A percentile compares a stretch with the other conserved stretches of the same genome.
These are phyloP conservation scores for Aspergillus sergii DNA, from an alignment of 2,329 filamentous ascomycete genomes.

Conservation along the genomic window DNA sequence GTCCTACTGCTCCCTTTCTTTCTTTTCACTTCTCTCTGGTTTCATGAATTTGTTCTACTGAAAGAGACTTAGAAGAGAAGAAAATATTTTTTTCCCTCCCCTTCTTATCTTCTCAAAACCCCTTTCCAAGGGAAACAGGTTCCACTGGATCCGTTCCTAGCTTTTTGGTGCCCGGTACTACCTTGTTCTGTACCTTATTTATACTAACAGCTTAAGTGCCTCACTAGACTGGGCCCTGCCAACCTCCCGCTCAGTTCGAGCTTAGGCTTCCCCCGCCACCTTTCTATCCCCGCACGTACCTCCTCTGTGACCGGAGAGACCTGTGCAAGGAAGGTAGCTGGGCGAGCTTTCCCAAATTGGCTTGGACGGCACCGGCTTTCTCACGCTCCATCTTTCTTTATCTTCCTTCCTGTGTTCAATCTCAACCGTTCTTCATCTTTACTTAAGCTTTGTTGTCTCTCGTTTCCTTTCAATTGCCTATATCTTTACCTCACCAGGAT, in stretches of 20 bases:
- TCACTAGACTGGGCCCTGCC: not conserved
- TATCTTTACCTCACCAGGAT: not conserved
- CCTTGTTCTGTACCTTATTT: not conserved
- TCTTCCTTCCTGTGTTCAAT: not conserved
- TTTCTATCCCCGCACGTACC: not conserved
- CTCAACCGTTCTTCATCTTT: not conserved
- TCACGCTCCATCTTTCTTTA: not conserved
- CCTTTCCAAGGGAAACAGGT: not conserved
- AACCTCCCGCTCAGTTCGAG: conserved; percentile 2
- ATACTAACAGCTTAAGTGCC: not conserved
- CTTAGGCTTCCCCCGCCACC: conserved; percentile 5
- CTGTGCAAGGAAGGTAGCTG: not conserved
- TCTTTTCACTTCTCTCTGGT: not conserved
- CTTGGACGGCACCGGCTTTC: not conserved
- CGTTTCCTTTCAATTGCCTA: not conserved
- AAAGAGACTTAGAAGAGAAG: not conserved
- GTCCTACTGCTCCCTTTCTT: not conserved
- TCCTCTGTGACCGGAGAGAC: not conserved
- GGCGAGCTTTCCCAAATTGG: not conserved
- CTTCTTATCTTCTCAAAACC: not conserved
- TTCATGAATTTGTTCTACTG: not conserved
- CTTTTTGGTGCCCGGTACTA: not conserved
- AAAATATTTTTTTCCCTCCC: not conserved
- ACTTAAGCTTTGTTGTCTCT: not conserved
- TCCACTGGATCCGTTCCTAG: not conserved